Base-by-base conservation (phyloP, 2,329 filamentous ascomycete species). In the Cryphonectria japonica region DNA sequence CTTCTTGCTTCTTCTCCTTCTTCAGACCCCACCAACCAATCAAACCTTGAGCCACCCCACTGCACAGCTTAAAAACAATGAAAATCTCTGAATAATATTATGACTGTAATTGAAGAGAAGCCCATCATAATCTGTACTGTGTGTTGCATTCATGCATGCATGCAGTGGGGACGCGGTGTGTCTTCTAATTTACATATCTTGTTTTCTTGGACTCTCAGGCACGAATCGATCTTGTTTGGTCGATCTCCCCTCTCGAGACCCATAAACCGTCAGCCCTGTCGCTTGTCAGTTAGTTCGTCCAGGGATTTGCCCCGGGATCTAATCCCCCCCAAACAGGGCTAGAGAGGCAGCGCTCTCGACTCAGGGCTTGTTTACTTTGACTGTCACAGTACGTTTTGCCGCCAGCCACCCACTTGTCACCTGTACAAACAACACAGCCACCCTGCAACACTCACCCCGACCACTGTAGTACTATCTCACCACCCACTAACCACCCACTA, bases 251-350 rank as follows among this genome's bases (percentile, higher is more conserved):
- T 34, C 59, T 19, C 32, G 9, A 39, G 29, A 11, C 59, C 59
- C 59, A 61, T 41, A 41, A 29, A 60, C 34, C 37, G 37, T 64
- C 61, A 64, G 61, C 61, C 61, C 61, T 64, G 61, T 64, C 61
- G 63, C 63, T 52, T 65, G 63, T 65, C 22, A 46, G 43, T 50
- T 11, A n/a, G 22, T 64, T 46, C 19, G 29, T 29, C 43, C 41
- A 29, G 32, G 41, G 41, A 65, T 22, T 22, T 34, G 41, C 63
- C 41, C 26, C 41, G 43, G 63, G 62, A 65, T 61, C 52, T 16
- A 60, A 37, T 22, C 41, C 41, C 41, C 43, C 32, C 59, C 16
- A 3, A 37, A 61, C 22, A 29, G 59, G 32, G 59, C 59, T 5
- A 32, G 19, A 39, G 52, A 9, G 37, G 37, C 9, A 9, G 22